Conservation (phyloP, 805 yeast genomes). For the Barnettozyma sucrosica region DNA sequence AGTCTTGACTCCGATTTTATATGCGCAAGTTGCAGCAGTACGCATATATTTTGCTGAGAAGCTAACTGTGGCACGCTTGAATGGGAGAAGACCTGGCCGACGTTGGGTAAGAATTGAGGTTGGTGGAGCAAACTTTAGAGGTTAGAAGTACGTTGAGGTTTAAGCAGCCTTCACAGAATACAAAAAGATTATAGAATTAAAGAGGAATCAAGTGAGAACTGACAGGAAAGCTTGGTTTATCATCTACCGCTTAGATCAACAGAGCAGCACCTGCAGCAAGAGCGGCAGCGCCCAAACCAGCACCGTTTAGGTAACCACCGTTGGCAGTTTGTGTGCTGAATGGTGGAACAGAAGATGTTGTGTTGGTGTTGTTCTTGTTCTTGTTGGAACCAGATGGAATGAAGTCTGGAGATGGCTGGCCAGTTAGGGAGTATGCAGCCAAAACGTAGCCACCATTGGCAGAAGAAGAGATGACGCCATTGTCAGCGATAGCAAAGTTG, state of each 20-base stretch:
- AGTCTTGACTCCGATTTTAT: too few species aligned
- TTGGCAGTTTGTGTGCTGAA: slow-evolving; percentile 17
- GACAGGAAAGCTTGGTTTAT: too few species aligned
- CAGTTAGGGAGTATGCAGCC: slow-evolving; percentile 17
- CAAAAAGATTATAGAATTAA: too few species aligned
- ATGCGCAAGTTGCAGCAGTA: too few species aligned
- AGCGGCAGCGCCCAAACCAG: slow-evolving; percentile 20
- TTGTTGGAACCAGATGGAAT: slow-evolving; percentile 17
- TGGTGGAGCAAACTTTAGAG: too few species aligned
- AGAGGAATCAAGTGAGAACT: too few species aligned
- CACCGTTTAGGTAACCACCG: slow-evolving; percentile 23
- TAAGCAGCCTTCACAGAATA: too few species aligned
- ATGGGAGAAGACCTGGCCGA: too few species aligned
- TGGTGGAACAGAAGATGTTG: slow-evolving; percentile 9
- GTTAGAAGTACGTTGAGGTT: too few species aligned
- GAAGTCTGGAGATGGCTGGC: slow-evolving; percentile 24
- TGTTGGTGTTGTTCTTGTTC: slow-evolving; percentile 5
- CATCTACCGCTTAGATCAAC: slow-evolving; percentile 16
- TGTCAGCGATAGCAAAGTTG: slow-evolving; percentile 34
- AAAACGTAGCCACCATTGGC: slow-evolving; percentile 17
- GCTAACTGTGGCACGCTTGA: too few species aligned
- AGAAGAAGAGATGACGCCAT: slow-evolving; percentile 12
- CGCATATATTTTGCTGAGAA: too few species aligned
- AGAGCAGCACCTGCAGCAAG: slow-evolving; percentile 30
- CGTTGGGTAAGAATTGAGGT: too few species aligned